Evolutionary conservation across 164 flowering plant genomes (phyloP), one percentile per base, ranked within the genome.

Genomic region (Liriodendron chinense): DNA sequence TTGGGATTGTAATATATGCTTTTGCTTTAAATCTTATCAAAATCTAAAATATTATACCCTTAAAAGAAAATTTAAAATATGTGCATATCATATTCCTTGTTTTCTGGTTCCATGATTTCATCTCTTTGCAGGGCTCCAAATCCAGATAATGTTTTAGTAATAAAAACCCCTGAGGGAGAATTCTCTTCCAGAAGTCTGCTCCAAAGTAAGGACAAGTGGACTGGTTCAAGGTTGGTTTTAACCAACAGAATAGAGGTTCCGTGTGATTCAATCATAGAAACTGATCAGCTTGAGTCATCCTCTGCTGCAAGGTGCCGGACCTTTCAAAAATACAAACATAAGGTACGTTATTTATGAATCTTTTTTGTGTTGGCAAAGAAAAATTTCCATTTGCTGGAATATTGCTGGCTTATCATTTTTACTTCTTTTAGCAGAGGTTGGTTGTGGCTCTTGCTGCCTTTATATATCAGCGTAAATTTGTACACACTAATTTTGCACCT

Each of bases 271-370:
- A 67, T 71, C 22, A 82, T 16, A 12, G 90, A 91, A 72, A 59
- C 75, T 76, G 76, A 78, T 25, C 89, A 86, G 74, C 43, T 75
- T 78, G 75, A 71, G 26, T 89, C 91, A 67, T 82, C 85, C 48
- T 89, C 97, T 83, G 86, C 97, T 72, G 99, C 98, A 49, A 90
- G 96, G 77, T 94, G 97, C 76, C 91, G 91, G 62, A 71, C 87
- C 21, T 89, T 71, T 72, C 85, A 76, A 72, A 88, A 89, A 81
- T 61, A 49, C 53, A 84, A 80, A 13, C 84, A 86, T 48, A 90
- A 86, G 99, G 98, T 83, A 80, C 21, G 34, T 21, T 34, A 22
- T 7, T 24, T 26, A 67, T 53, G 12, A 16, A 53, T 53, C 2
- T 53, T 53, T 34, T 34, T 34, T 7, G 2, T 7, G 43, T 34